Base-by-base conservation (phyloP, 1,284 basidiomycete species). In the Naganishia sp. region DNA sequence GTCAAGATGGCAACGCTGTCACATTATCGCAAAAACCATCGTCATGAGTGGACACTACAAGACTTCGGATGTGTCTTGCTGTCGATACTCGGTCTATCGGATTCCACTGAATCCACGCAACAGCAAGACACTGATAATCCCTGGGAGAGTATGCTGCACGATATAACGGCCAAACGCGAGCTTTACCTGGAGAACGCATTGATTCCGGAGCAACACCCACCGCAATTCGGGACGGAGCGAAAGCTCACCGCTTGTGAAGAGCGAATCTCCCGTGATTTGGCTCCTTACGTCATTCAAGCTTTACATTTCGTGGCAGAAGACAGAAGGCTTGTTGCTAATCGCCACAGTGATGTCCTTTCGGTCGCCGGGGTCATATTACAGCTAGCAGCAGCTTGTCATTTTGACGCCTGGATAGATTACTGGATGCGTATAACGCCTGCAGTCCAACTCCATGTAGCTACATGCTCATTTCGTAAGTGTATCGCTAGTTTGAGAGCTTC, bases 251-350 rank as follows among this genome's bases (percentile, higher is more conserved):
- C 7, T 42, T 49, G 50, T 35, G 17, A 11, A 3, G 52, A 56
- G 15, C 28, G 52, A n/a, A 52, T 64, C 7, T 35, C 54, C 35
- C 18, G 13, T 7, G 31, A 32, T 41, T 25, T 25, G 6, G 47
- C 32, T 9, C 39, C 49, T 17, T 51, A 50, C 47, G 66, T 78
- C 2, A 61, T 94, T 9, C 85, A 87, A 65, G 87, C 86, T 0
- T 77, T 95, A 1, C 92, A 94, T 75, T 84, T 87, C 47, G 83
- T 93, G 2, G 90, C 84, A 0, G 90, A 94, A 68, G 78, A 82
- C 6, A 41, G 10, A 25, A 61, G 47, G n/a, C 49, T 61, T 13
- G 25, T 51, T 10, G 39, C 57, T 39, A 57, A 57, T 42, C 54
- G 47, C 1, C 47, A 52, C 21, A 18, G 49, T 9, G 51, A 32